phyloP scores from a whole-genome alignment of 352 stramenopile genomes.

The Phytophthora meadii region DNA sequence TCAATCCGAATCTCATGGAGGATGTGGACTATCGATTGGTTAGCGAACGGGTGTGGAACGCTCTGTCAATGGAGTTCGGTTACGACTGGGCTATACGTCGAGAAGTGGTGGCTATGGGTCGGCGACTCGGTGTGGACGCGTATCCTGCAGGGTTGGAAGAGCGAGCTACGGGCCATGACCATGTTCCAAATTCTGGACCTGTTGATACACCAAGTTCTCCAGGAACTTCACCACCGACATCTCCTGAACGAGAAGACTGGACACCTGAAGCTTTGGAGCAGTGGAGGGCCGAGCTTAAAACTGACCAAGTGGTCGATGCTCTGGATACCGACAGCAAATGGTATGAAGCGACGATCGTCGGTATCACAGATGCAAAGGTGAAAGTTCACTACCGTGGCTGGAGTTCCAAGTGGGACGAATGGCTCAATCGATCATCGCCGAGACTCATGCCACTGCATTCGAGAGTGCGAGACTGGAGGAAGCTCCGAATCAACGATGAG shows the following conservation, averaged over 20 bases:
- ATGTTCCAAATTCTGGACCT: slow-evolving; percentile 9
- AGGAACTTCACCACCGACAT: slow-evolving; percentile 24
- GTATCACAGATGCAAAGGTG: slow-evolving; percentile 54
- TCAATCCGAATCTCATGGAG: slow-evolving; percentile 57
- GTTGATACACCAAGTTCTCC: slow-evolving; percentile 1
- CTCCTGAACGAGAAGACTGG: slow-evolving; percentile 50
- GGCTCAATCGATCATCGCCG: slow-evolving; percentile 89
- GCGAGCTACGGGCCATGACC: slow-evolving; percentile 19
- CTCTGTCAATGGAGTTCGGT: slow-evolving; percentile 61
- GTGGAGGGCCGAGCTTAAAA: slow-evolving; percentile 59
- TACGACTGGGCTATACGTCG: slow-evolving; percentile 72
- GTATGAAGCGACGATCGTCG: slow-evolving; percentile 69
- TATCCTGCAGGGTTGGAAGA: slow-evolving; percentile 60
- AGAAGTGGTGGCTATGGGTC: slow-evolving; percentile 48
- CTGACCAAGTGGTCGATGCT: slow-evolving; percentile 65
- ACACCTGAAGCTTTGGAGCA: slow-evolving; percentile 36
- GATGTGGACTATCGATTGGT: slow-evolving; percentile 68
- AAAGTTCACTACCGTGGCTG: slow-evolving; percentile 97
- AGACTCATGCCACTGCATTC: slow-evolving; percentile 94
- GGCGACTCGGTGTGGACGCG: slow-evolving; percentile 54
- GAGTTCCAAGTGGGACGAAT: slow-evolving; percentile 97
- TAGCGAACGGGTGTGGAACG: slow-evolving; percentile 71
- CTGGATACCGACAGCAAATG: slow-evolving; percentile 77
- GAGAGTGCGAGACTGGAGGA: slow-evolving; percentile 67
- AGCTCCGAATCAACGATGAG: slow-evolving; percentile 56